Conservation (phyloP, 768 basidiomycete species). For the Mycena leptocephala region DNA sequence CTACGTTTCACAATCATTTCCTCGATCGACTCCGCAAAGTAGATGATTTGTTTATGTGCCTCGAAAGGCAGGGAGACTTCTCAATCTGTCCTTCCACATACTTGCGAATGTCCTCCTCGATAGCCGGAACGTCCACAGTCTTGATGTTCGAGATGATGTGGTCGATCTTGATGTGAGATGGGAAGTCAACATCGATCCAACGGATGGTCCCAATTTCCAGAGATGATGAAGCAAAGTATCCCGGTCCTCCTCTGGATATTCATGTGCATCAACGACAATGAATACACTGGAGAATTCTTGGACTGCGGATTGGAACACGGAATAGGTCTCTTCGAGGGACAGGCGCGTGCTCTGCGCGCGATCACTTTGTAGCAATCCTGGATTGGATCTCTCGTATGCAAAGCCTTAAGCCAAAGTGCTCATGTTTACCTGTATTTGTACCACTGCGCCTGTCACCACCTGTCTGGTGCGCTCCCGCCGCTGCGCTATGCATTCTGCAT, state of each 20-base stretch:
- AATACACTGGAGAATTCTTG: background rate
- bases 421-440: too few species aligned
- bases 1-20: constrained; percentile 5
- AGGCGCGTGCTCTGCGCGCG: too few species aligned
- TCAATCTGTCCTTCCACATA: too few species aligned
- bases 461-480: too few species aligned
- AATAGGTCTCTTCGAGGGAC: background rate
- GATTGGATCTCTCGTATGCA: too few species aligned
- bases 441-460: too few species aligned
- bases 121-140: background rate
- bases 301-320: background rate
- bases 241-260: background rate
- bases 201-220: background rate
- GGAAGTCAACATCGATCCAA: background rate
- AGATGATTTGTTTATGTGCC: background rate
- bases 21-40: background rate
- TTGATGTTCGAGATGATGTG: background rate
- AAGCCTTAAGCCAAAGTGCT: too few species aligned
- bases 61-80: background rate
- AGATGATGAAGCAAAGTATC: background rate
- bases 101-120: background rate
- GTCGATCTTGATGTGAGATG: constrained; percentile 4
- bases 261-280: constrained; percentile 10
- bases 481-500: too few species aligned
- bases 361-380: too few species aligned